Percentiles rank a stretch among this genome's conserved stretches.
phyloP scores from a whole-genome alignment of 2,329 filamentous ascomycete genomes.

The Diplodia sapinea region DNA sequence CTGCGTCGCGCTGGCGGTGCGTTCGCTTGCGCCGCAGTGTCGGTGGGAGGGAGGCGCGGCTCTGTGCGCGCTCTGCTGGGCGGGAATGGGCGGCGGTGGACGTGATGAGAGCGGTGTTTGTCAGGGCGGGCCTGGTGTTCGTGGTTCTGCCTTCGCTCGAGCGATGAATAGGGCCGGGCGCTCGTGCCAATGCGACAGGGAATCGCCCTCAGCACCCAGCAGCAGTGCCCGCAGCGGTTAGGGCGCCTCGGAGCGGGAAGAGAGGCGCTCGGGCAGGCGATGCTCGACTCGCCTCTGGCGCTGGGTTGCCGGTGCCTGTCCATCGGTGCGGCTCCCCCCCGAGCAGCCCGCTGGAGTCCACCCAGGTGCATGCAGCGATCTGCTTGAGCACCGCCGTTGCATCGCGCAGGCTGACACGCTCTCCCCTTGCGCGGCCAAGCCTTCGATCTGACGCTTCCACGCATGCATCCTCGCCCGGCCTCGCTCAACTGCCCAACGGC shows the following conservation, averaged over 20 bases:
- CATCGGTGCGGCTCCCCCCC: constrained; percentile 8
- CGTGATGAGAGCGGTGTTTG: constrained; percentile 19
- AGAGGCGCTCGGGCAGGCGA: constrained; percentile 16
- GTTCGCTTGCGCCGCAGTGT: background rate
- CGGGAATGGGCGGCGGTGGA: constrained; percentile 13
- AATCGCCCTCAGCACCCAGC: background rate
- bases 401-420: background rate
- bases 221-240: constrained; percentile 14
- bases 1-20: background rate
- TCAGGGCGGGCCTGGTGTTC: constrained; percentile 27
- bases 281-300: constrained; percentile 6
- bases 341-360: constrained; percentile 10
- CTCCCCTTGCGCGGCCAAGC: constrained; percentile 20
- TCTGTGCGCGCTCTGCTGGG: constrained; percentile 3
- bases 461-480: constrained; percentile 19
- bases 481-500: constrained; percentile 19
- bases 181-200: constrained; percentile 18
- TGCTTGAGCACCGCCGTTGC: constrained; percentile 1
- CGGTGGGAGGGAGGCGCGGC: constrained; percentile 16
- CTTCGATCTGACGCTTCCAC: constrained; percentile 28
- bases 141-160: constrained; percentile 25
- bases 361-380: constrained; percentile 20
- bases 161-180: constrained; percentile 28
- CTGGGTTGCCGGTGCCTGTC: constrained; percentile 19
- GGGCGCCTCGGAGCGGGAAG: constrained; percentile 25